Evolutionary conservation across 2,329 filamentous ascomycete species (phyloP), one percentile per base, ranked within the genome.

Genomic region (Fusarium verticillioides): DNA sequence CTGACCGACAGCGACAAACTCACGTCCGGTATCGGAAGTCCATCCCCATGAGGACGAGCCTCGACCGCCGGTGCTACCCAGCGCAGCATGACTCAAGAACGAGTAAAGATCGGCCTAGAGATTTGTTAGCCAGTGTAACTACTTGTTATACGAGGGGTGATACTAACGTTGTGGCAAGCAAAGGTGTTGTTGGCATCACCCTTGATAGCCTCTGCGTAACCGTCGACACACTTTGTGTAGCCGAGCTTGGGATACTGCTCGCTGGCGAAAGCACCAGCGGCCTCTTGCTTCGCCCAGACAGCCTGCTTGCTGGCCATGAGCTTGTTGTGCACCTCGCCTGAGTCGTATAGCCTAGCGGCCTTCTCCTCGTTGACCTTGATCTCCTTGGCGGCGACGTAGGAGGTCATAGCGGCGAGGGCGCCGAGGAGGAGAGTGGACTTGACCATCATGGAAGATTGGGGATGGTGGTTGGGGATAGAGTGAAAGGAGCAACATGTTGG

Each of bases 41-140:
- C 79, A 81, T n/a, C 86, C 86, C 84, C 83, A 86, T 0, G 82
- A 83, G 1, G 81, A 83, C 1, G 83, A 81, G 2, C 83, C 83
- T 42, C 77, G 63, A 9, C 79, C 82, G 7, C 69, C 76, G 47
- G 73, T 70, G 70, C 85, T 87, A 10, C 88, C 88, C 4, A 90
- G 83, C 34, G 85, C 84, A 7, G 84, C 83, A 73, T 90, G 88
- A 43, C 83, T 85, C 49, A 87, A 79, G 79, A 90, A 90, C 73
- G 88, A 85, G 75, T 88, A 86, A 6, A 89, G 83, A 71, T 90
- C 88, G 54, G 74, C 63, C 78, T 79, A 26, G 4, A 44, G 5
- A 16, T 2, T 11, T 1, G 36, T 70, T 6, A 70, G 15, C 4
- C 0, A 8, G 21, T 32, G 15, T 7, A 2, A 28, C 15, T 1